These are phyloP conservation scores for Viridothelium virens DNA, from an alignment of 495 filamentous ascomycete species.

Conservation along the genomic window DNA sequence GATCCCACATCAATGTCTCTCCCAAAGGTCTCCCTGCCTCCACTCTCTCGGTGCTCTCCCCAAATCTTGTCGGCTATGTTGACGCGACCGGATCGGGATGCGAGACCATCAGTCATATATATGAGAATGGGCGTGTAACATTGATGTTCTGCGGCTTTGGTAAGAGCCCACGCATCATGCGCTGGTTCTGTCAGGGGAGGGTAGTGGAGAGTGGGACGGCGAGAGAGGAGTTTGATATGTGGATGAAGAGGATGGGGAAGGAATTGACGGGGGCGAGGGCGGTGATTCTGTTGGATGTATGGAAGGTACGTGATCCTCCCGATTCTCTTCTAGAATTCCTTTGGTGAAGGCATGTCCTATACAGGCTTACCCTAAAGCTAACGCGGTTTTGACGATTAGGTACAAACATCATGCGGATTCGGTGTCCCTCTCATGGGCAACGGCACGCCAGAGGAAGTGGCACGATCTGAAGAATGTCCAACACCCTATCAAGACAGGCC, in stretches of 20 bases:
- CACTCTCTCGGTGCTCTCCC: slow-evolving; percentile 52
- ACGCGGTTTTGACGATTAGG: slow-evolving; percentile 26
- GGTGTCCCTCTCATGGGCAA: slow-evolving; percentile 40
- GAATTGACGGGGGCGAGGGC: slow-evolving; percentile 48
- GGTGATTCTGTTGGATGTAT: slow-evolving; percentile 57
- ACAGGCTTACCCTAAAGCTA: neutral
- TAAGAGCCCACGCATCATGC: slow-evolving; percentile 54
- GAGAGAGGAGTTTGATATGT: slow-evolving; percentile 37
- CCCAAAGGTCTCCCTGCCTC: slow-evolving; percentile 43
- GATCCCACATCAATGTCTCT: slow-evolving; percentile 58
- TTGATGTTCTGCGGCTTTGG: slow-evolving; percentile 66
- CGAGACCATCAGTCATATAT: slow-evolving; percentile 65
- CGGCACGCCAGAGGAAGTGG: slow-evolving; percentile 4
- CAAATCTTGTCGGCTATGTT: slow-evolving; percentile 57
- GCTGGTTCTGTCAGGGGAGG: slow-evolving; percentile 60
- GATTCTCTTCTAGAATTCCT: slow-evolving; percentile 19
- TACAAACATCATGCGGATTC: slow-evolving; percentile 53
- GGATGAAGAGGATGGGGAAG: slow-evolving; percentile 41
- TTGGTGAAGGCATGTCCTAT: slow-evolving; percentile 1
- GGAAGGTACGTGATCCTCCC: slow-evolving; percentile 47
- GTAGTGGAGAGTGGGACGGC: slow-evolving; percentile 59
- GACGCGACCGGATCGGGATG: slow-evolving; percentile 63
- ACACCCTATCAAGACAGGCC: slow-evolving; percentile 35
- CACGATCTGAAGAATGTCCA: slow-evolving; percentile 22
- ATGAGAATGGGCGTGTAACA: slow-evolving; percentile 68